Percentiles rank a stretch among this genome's conserved stretches.
phyloP scores from a whole-genome alignment of 2,329 filamentous ascomycete genomes.

The Chaetomiaceae sp. region DNA sequence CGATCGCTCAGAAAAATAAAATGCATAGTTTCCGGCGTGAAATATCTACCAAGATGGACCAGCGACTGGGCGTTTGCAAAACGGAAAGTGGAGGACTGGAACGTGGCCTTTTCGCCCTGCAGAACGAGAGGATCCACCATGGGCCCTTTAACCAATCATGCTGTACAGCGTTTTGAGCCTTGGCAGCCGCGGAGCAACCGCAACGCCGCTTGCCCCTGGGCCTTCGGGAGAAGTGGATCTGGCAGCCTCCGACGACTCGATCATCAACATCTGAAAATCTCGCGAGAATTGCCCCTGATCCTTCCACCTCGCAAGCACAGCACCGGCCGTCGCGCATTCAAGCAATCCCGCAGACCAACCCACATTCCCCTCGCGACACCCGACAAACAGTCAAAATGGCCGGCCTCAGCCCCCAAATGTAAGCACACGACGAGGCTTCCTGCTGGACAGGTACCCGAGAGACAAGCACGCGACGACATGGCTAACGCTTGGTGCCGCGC shows the following conservation, averaged over 20 bases:
- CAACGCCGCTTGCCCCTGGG: neutral
- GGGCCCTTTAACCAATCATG: neutral
- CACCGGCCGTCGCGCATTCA: neutral
- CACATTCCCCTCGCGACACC: neutral
- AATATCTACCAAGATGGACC: too few species aligned
- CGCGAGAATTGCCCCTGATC: neutral
- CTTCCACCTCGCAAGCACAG: constrained; percentile 1
- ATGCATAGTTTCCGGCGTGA: too few species aligned
- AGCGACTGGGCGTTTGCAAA: too few species aligned
- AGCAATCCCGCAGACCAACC: neutral
- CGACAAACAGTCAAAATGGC: constrained; percentile 47
- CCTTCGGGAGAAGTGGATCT: neutral
- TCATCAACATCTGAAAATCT: constrained; percentile 4
- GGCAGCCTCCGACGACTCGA: neutral
- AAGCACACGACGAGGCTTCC: constrained; percentile 17
- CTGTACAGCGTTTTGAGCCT: neutral
- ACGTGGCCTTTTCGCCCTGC: constrained; percentile 5
- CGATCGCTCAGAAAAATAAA: too few species aligned
- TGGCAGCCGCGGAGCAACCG: constrained; percentile 1
- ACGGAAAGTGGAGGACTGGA: too few species aligned
- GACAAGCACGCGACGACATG: neutral
- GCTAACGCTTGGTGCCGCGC: constrained; percentile 27
- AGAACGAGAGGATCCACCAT: neutral
- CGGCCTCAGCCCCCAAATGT: constrained; percentile 61
- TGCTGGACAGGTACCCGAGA: neutral